Base-by-base conservation (phyloP, 805 yeast species). In the Candida ascalaphidarum region DNA sequence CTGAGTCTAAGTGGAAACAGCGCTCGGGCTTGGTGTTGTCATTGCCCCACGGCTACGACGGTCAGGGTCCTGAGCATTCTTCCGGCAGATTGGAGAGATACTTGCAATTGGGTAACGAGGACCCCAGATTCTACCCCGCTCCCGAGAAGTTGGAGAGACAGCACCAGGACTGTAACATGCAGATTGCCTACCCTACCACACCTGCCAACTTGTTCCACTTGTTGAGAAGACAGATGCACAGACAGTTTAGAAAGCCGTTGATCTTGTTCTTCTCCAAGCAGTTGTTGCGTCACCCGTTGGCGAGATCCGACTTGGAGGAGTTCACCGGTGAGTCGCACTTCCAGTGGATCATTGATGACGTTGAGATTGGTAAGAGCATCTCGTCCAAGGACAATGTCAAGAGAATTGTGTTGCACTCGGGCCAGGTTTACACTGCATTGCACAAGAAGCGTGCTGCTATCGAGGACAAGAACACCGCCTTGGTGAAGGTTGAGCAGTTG, bases 1-100 rank as follows among this genome's bases (percentile, higher is more conserved):
- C 94, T 58, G 99, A 92, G 68, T 75, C 88, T 43, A 92, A 92
- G 68, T 92, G 99, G 99, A 82, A 84, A 58, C 98, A 92, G 72
- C 82, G 99, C 65, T 84, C 96, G 10, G 99, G 99, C 57, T 55
- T 92, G 35, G 95, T 92, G 21, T 65, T 92, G 45, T 84, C 96
- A 3, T 72, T 92, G 61, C 99, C 99, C 33, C 99, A 92, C 58
- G 99, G 99, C 67, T 92, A 88, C 59, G 99, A 92, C 58, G 99
- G 99, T 43, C 98, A 92, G 69, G 99, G 99, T 50, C 97, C 99
- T 42, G 99, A 92, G 69, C 99, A 92, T 65, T 92, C 98, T 16
- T 83, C 95, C 32, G 97, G 95, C 50, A 81, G 97, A 73, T 62
- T 92, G 31, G 99, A 92, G 69, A 80, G 99, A 69, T 92, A 86